These are phyloP conservation scores for Solanum hybrid DNA, from an alignment of 305 asterid species.

Conservation along the genomic window DNA sequence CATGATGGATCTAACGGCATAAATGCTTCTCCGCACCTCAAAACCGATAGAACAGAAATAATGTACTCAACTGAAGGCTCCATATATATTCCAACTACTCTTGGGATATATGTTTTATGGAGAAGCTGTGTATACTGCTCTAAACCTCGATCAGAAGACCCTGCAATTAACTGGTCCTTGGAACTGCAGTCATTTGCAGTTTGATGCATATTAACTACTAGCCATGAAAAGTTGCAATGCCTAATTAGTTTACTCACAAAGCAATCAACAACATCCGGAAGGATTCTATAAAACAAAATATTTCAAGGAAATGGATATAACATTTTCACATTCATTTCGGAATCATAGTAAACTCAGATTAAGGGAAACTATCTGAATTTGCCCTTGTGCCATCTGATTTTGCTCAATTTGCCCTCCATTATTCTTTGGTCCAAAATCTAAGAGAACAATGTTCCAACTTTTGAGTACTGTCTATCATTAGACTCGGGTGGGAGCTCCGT, in stretches of 20 bases:
- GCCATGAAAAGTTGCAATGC: neutral
- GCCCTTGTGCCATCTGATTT: neutral
- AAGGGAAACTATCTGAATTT: neutral
- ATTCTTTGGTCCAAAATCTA: neutral
- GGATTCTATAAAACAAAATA: neutral
- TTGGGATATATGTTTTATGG: slow-evolving; percentile 34
- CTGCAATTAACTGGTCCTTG: slow-evolving; percentile 2
- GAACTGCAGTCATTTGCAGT: slow-evolving; percentile 6
- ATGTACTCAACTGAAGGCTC: slow-evolving; percentile 87
- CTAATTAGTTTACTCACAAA: neutral
- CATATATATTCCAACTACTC: slow-evolving; percentile 64
- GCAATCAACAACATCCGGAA: slow-evolving; percentile 12
- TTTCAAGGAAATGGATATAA: neutral
- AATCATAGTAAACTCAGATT: neutral
- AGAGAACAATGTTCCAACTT: neutral
- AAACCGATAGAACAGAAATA: slow-evolving; percentile 66
- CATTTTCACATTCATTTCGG: neutral
- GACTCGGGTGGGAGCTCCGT: neutral
- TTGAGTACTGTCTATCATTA: neutral
- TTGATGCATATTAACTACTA: neutral
- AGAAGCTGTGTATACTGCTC: slow-evolving; percentile 13
- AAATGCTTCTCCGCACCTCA: slow-evolving; percentile 90
- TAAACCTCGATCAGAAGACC: slow-evolving; percentile 13
- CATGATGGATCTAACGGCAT: slow-evolving; percentile 91
- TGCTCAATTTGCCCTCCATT: neutral